Evolutionary conservation across 2,329 filamentous ascomycete genomes (phyloP), one percentile per base, ranked within the genome.

Genomic region (Harringtonia aguacate): DNA sequence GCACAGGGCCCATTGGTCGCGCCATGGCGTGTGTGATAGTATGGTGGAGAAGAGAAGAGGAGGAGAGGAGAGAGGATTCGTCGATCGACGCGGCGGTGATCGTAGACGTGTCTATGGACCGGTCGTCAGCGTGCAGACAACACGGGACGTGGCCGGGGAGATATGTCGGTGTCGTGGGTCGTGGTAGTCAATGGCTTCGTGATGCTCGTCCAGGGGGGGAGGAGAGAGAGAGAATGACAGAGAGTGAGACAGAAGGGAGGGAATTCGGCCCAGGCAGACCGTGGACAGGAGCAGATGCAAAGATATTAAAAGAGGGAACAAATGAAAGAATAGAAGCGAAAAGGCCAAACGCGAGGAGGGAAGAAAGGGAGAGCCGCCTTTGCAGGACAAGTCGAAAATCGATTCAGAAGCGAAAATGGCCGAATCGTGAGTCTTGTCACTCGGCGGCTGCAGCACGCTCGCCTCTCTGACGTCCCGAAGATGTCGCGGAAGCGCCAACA

Each of bases 1-100:
- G 84, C 54, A 77, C 72, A 53, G 75, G 69, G 57, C 76, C 74
- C 69, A 80, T 69, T 61, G 73, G 67, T 59, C 72, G 69, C 58
- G 72, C 69, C 72, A 75, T 75, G 62, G 62, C 29, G 40, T 35
- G 7, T 35, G 17, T 44, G 38, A 27, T 6, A 6, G 24, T 7
- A 27, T 27, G 24, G 24, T 45, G 42, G 22, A 31, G 33, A 18
- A 21, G 36, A 17, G 39, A 17, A 30, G 22, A 17, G n/a, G 14
- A 30, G 27, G n/a, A n/a, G n/a, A n/a, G n/a, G n/a, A n/a, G n/a
- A n/a, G n/a, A n/a, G n/a, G 20, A n/a, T n/a, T n/a, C n/a, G n/a
- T n/a, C n/a, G n/a, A n/a, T n/a, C n/a, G n/a, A n/a, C n/a, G n/a
- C n/a, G n/a, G n/a, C n/a, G 7, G 24, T 10, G 10, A 10, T 27